A percentile compares a stretch with the other conserved stretches of the same genome.
Conservation (phyloP, 768 basidiomycete species). For the Fibroporia radiculosa region DNA sequence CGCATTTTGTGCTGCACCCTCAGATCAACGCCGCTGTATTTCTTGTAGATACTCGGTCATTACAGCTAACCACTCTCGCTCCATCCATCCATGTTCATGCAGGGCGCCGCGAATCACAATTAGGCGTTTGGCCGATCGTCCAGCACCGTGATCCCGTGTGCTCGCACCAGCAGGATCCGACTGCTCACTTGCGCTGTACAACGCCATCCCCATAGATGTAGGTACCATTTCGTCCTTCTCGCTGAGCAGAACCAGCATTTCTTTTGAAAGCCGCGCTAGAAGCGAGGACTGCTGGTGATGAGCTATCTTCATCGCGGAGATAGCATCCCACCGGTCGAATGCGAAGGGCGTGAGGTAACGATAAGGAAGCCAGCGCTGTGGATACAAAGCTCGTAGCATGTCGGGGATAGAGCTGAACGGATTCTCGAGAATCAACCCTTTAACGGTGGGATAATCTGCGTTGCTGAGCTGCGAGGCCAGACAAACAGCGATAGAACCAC, state of each 20-base stretch:
- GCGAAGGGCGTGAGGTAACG: constrained; percentile 36
- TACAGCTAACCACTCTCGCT: constrained; percentile 23
- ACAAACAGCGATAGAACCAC: constrained; percentile 35
- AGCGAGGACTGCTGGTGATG: constrained; percentile 1
- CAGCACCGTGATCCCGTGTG: neutral
- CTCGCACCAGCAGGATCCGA: neutral
- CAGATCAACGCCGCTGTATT: neutral
- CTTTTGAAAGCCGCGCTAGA: constrained; percentile 12
- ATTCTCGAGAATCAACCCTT: constrained; percentile 42
- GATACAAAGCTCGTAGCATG: constrained; percentile 42
- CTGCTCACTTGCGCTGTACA: constrained; percentile 18
- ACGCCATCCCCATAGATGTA: constrained; percentile 25
- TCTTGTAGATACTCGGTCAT: constrained; percentile 17
- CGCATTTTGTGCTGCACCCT: no score
- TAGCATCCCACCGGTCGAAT: constrained; percentile 41
- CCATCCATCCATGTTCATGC: constrained; percentile 33
- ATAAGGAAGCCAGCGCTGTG: constrained; percentile 41
- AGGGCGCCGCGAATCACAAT: constrained; percentile 26
- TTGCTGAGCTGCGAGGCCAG: constrained; percentile 22
- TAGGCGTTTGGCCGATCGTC: neutral
- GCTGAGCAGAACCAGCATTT: constrained; percentile 31
- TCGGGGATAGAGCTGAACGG: constrained; percentile 37
- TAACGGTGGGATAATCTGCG: constrained; percentile 14
- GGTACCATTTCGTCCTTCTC: constrained; percentile 43
- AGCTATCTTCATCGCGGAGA: constrained; percentile 18